Conservation (phyloP, 805 yeast genomes). For the Wickerhamomyces hampshirensis region DNA sequence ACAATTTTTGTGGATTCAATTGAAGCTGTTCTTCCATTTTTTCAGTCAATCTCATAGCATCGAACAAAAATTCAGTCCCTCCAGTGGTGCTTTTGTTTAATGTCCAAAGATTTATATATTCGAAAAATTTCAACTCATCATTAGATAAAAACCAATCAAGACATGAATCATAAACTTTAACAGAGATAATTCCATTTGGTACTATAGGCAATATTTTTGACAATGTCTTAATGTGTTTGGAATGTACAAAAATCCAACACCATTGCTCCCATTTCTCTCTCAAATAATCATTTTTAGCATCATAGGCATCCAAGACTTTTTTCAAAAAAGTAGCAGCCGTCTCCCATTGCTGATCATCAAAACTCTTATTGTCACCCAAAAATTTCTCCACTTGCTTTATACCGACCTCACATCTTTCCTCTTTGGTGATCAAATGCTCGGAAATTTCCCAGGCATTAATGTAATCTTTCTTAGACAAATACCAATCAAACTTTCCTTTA, state of each 20-base stretch:
- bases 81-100: constrained; percentile 17
- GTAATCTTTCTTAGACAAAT: constrained; percentile 44
- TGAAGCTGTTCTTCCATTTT: constrained; percentile 40
- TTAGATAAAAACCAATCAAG: constrained; percentile 27
- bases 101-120: constrained; percentile 55
- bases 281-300: constrained; percentile 19
- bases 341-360: constrained; percentile 39
- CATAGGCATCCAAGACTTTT: constrained; percentile 30
- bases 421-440: constrained; percentile 44
- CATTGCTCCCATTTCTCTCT: constrained; percentile 60
- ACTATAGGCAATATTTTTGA: constrained; percentile 52
- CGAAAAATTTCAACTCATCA: constrained; percentile 30
- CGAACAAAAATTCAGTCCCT: constrained; percentile 35
- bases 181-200: constrained; percentile 26
- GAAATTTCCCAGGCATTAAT: constrained; percentile 79
- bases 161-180: constrained; percentile 40
- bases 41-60: constrained; percentile 36
- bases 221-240: constrained; percentile 40
- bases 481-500: constrained; percentile 73
- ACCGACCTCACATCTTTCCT: constrained; percentile 57
- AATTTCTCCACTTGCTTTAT: constrained; percentile 41
- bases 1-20: constrained; percentile 20
- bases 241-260: constrained; percentile 47
- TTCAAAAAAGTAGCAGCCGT: constrained; percentile 48
- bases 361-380: constrained; percentile 20